Evolutionary conservation across 2,329 filamentous ascomycete species (phyloP).

Genomic region (Cytospora piceae): DNA sequence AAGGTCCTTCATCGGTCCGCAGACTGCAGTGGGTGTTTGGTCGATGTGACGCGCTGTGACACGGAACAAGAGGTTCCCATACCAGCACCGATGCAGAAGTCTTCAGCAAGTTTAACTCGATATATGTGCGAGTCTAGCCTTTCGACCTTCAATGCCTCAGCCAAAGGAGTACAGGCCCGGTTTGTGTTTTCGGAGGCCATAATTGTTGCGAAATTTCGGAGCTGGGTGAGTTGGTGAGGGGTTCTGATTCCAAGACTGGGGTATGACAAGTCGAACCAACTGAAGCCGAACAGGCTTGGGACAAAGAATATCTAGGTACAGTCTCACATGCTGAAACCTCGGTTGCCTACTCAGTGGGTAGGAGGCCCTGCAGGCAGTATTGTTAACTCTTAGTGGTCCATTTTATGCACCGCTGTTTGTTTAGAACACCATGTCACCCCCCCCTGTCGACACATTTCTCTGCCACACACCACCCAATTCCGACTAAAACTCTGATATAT

Average conservation of each 20-base stretch:
- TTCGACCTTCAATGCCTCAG: constrained; percentile 33
- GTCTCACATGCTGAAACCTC: too few relatives aligned
- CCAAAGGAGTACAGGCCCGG: constrained; percentile 21
- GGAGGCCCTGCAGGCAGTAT: background rate
- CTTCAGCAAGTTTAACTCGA: constrained; percentile 32
- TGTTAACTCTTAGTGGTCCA: background rate
- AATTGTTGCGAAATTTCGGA: too few relatives aligned
- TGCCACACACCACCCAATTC: too few relatives aligned
- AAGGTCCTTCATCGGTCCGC: background rate
- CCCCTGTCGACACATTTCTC: too few relatives aligned
- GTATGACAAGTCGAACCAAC: background rate
- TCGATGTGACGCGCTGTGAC: background rate
- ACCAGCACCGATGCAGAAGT: constrained; percentile 37
- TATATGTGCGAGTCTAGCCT: constrained; percentile 35
- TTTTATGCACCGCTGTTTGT: background rate
- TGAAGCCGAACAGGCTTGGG: background rate
- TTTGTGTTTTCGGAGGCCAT: constrained; percentile 15
- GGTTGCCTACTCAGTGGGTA: too few relatives aligned
- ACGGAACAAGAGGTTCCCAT: background rate
- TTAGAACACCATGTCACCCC: too few relatives aligned
- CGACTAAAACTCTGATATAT: too few relatives aligned
- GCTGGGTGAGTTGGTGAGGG: background rate
- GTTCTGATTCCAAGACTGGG: background rate
- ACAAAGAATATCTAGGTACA: background rate
- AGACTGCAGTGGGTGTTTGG: background rate